Percentiles rank a stretch among this genome's conserved stretches.
phyloP scores from a whole-genome alignment of 2,329 filamentous ascomycete species.

The Neurospora sp. region DNA sequence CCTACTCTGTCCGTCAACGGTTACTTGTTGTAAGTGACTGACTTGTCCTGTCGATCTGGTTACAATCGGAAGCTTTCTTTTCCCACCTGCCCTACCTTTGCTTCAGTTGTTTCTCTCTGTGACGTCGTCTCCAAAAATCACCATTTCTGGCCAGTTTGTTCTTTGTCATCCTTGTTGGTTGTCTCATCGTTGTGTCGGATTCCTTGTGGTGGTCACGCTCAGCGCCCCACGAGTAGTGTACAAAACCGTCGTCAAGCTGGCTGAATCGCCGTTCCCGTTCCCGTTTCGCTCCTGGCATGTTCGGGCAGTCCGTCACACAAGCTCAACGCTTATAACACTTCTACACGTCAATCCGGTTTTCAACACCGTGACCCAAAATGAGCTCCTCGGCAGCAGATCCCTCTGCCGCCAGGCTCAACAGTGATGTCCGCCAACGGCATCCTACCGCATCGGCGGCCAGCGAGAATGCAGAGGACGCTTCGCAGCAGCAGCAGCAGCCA shows the following conservation, averaged over 20 bases:
- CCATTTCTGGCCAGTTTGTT: not conserved
- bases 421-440: conserved; percentile 13
- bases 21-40: not conserved
- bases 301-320: conserved; percentile 5
- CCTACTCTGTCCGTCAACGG: not conserved
- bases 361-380: conserved; percentile 16
- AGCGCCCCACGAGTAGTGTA: not conserved
- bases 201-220: not conserved
- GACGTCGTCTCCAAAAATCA: not conserved
- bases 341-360: conserved; percentile 11
- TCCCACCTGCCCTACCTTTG: not conserved
- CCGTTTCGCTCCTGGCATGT: conserved; percentile 6
- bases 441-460: not conserved
- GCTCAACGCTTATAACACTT: conserved; percentile 13
- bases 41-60: not conserved
- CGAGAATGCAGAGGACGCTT: conserved; percentile 1
- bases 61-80: not conserved
- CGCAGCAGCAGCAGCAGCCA: not conserved
- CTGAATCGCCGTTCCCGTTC: not conserved
- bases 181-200: not conserved
- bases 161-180: not conserved
- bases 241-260: not conserved
- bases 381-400: conserved; percentile 12
- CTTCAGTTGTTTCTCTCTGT: not conserved
- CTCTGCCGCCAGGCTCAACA: conserved; percentile 9